Evolutionary conservation across 805 yeast genomes (phyloP).

Genomic region (Ogataea nonfermentans): DNA sequence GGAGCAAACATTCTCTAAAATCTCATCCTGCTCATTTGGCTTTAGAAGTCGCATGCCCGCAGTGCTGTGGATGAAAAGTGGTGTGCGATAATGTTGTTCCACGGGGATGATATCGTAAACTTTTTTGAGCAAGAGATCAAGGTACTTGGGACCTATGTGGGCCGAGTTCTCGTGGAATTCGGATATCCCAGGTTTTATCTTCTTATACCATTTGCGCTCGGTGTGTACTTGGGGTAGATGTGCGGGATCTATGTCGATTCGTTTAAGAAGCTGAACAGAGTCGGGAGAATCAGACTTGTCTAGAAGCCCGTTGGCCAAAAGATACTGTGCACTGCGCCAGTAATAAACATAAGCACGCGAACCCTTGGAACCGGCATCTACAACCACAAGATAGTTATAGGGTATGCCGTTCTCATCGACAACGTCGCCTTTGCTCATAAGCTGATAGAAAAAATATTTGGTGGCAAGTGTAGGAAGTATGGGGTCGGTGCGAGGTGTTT

Average conservation of each 20-base stretch:
- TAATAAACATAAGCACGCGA: constrained; percentile 59
- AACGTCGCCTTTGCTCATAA: constrained; percentile 22
- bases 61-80: constrained; percentile 66
- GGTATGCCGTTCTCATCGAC: constrained; percentile 45
- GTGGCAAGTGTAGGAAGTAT: constrained; percentile 1
- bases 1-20: constrained; percentile 47
- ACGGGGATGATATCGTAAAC: constrained; percentile 55
- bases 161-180: constrained; percentile 47
- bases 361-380: constrained; percentile 68
- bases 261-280: constrained; percentile 6
- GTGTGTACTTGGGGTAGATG: constrained; percentile 27
- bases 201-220: constrained; percentile 46
- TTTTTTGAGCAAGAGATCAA: constrained; percentile 46
- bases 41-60: constrained; percentile 63
- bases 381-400: constrained; percentile 56
- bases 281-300: background rate
- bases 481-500: constrained; percentile 4
- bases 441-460: background rate
- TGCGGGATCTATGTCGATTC: constrained; percentile 7
- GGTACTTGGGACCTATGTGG: constrained; percentile 50
- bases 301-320: constrained; percentile 21
- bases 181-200: constrained; percentile 58
- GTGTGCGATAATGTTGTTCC: constrained; percentile 60
- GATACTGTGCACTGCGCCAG: constrained; percentile 44
- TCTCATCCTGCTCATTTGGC: constrained; percentile 44